Conservation (phyloP, 2,329 filamentous ascomycete genomes). For the Ophiocordyceps camponoti-rufipedis region DNA sequence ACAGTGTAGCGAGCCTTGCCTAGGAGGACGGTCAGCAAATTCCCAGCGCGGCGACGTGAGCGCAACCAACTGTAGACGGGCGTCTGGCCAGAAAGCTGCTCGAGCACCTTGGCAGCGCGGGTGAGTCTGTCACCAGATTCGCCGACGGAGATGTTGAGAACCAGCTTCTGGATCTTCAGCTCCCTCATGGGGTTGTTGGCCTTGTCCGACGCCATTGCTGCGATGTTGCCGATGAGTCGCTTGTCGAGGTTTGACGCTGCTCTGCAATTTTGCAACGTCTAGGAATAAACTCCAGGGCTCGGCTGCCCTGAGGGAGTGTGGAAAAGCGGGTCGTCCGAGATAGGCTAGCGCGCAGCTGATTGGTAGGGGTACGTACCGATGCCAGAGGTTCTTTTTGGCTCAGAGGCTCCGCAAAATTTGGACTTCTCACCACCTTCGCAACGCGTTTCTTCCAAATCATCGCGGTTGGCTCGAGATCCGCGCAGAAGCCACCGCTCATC, state of each 20-base stretch:
- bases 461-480: conserved; percentile 21
- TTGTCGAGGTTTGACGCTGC: conserved; percentile 9
- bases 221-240: conserved; percentile 14
- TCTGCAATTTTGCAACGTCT: conserved; percentile 14
- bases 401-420: conserved; percentile 26
- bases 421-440: conserved; percentile 19
- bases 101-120: conserved; percentile 98
- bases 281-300: conserved; percentile 20
- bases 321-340: conserved; percentile 8
- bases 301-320: conserved; percentile 17
- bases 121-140: conserved; percentile 99
- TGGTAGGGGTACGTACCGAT: background rate
- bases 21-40: conserved; percentile 15
- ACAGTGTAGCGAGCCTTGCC: conserved; percentile 99
- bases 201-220: conserved; percentile 54
- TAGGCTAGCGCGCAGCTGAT: conserved; percentile 8
- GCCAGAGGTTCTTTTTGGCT: background rate
- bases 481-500: conserved; percentile 23
- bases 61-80: conserved; percentile 82
- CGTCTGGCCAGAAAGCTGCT: conserved; percentile 98
- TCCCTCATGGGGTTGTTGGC: conserved; percentile 97
- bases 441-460: conserved; percentile 21
- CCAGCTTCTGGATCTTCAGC: conserved; percentile 97
- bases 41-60: conserved; percentile 2
- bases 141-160: conserved; percentile 98